These are phyloP conservation scores for Fusarium palustre DNA, from an alignment of 2,329 filamentous ascomycete genomes.

Conservation along the genomic window DNA sequence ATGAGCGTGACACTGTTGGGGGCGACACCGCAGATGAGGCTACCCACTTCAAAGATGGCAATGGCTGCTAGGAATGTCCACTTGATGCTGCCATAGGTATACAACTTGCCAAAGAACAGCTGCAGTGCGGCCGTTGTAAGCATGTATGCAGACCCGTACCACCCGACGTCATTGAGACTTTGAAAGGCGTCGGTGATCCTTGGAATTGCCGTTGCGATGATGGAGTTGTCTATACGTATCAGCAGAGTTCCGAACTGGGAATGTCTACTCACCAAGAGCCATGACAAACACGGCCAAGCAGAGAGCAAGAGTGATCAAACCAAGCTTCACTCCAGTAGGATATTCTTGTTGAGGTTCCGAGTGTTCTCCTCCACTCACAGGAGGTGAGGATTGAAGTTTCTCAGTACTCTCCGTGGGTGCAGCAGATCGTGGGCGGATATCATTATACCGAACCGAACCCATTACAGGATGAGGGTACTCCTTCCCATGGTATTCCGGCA, in stretches of 20 bases:
- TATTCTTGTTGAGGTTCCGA: constrained; percentile 33
- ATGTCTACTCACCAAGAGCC: constrained; percentile 50
- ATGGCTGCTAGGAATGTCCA: constrained; percentile 55
- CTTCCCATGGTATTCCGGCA: constrained; percentile 24
- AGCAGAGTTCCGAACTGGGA: neutral
- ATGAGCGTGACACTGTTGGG: constrained; percentile 52
- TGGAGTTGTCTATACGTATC: constrained; percentile 51
- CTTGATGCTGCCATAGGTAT: constrained; percentile 60
- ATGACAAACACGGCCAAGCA: constrained; percentile 57
- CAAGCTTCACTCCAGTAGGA: constrained; percentile 45
- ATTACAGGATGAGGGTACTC: constrained; percentile 40
- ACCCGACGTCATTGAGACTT: constrained; percentile 61
- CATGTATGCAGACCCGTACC: constrained; percentile 61
- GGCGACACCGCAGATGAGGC: constrained; percentile 54
- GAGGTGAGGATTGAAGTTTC: constrained; percentile 42
- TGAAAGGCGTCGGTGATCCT: constrained; percentile 58
- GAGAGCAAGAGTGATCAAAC: constrained; percentile 53
- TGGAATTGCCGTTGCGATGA: constrained; percentile 59
- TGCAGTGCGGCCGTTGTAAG: constrained; percentile 57
- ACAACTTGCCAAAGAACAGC: constrained; percentile 57
- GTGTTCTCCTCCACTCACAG: neutral
- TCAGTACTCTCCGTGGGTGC: constrained; percentile 44
- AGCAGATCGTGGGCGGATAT: constrained; percentile 34
- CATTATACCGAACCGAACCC: constrained; percentile 42
- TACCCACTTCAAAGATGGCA: constrained; percentile 58